Evolutionary conservation across 352 stramenopile genomes (phyloP).

Genomic region (Pythium plurisporium): DNA sequence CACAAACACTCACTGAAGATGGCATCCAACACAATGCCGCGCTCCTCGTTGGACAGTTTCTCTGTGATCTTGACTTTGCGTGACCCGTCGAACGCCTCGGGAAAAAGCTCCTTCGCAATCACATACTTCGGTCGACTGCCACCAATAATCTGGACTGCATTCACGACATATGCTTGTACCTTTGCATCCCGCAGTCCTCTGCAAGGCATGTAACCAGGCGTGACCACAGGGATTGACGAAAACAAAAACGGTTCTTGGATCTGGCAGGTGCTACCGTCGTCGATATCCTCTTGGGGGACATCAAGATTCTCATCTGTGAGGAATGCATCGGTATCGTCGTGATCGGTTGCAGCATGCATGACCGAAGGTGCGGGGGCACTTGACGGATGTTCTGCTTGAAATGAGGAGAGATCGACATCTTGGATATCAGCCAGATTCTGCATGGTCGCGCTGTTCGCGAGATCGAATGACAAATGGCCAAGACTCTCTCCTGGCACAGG

Average conservation of each 20-base stretch:
- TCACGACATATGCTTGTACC: conserved; percentile 56
- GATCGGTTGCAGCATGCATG: not conserved
- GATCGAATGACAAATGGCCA: conserved; percentile 2
- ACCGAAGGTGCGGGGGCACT: not conserved
- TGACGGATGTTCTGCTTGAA: not conserved
- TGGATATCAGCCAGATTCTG: not conserved
- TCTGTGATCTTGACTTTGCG: conserved; percentile 63
- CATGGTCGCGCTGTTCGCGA: not conserved
- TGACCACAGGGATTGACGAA: conserved; percentile 1
- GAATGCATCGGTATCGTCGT: conserved; percentile 13
- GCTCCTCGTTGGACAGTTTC: conserved; percentile 46
- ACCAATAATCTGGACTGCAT: conserved; percentile 62
- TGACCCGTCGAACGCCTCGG: conserved; percentile 46
- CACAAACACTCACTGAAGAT: conserved; percentile 78
- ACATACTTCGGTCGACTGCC: conserved; percentile 76
- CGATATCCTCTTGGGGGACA: not conserved
- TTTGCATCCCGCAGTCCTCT: conserved; percentile 60
- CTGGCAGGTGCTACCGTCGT: not conserved
- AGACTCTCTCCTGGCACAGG: too few species aligned
- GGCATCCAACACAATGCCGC: conserved; percentile 57
- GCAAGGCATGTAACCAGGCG: conserved; percentile 45
- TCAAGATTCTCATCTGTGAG: conserved; percentile 16
- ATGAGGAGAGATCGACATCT: not conserved
- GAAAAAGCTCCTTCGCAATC: conserved; percentile 74
- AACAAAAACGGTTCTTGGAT: too few species aligned